A percentile compares a stretch with the other conserved stretches of the same genome.
These are phyloP conservation scores for Arabidopsis hybrid DNA, from an alignment of 441 rosid genomes.

Conservation along the genomic window DNA sequence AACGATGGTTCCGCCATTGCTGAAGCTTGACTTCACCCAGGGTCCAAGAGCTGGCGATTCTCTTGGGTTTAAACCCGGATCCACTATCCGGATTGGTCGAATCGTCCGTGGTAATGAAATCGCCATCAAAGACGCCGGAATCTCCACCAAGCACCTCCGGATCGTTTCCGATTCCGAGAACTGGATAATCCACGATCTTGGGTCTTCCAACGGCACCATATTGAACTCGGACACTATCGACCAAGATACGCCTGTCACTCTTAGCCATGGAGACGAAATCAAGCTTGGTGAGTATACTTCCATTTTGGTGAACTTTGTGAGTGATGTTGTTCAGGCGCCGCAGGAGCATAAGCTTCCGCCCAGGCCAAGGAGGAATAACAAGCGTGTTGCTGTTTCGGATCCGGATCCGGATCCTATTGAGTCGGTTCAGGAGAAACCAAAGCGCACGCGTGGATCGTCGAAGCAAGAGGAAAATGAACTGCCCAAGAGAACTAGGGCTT, in stretches of 20 bases:
- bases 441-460: slow-evolving; percentile 32
- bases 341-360: slow-evolving; percentile 42
- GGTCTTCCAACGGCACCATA: slow-evolving; percentile 80
- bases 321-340: slow-evolving; percentile 13
- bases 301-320: slow-evolving; percentile 48
- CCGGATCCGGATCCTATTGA: slow-evolving; percentile 33
- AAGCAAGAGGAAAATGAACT: slow-evolving; percentile 33
- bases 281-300: slow-evolving; percentile 68
- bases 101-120: slow-evolving; percentile 72
- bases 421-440: slow-evolving; percentile 26
- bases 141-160: slow-evolving; percentile 73
- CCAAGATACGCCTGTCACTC: slow-evolving; percentile 48
- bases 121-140: slow-evolving; percentile 69
- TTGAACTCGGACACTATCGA: slow-evolving; percentile 54
- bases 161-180: slow-evolving; percentile 57
- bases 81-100: slow-evolving; percentile 67
- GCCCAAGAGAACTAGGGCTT: slow-evolving; percentile 45
- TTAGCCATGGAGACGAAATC: slow-evolving; percentile 57
- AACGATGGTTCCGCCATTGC: slow-evolving; percentile 49
- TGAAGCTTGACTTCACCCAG: slow-evolving; percentile 53
- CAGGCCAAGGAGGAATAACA: slow-evolving; percentile 48
- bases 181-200: slow-evolving; percentile 73
- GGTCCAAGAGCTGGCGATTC: slow-evolving; percentile 81
- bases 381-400: slow-evolving; percentile 25
- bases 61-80: slow-evolving; percentile 56